Base-by-base conservation (phyloP, 495 filamentous ascomycete genomes). In the Penicillium samsonianum region DNA sequence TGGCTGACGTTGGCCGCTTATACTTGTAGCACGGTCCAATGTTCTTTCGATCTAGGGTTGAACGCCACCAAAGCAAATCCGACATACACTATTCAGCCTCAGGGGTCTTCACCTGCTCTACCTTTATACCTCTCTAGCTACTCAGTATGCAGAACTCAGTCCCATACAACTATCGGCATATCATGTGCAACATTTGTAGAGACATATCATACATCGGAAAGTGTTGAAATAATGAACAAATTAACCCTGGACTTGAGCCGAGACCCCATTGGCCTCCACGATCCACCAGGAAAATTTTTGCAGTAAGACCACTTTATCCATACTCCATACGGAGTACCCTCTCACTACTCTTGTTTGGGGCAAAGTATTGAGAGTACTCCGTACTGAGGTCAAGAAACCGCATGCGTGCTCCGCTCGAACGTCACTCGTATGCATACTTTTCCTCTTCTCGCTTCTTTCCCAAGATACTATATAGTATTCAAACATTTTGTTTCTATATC, bases 241-340 rank as follows among this genome's bases (percentile, higher is more conserved):
- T 38, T 22, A 12, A n/a, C 38, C 16, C 22, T 17, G 10, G 25
- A 23, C 5, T 14, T 9, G 17, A 28, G 23, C 14, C 19, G 40
- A 23, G 16, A 16, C 14, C 37, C 19, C 10, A 52, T 47, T 46
- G 53, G 42, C 16, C 9, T 11, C 16, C 16, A 28, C 10, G 42
- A 45, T 50, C 44, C 44, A 57, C 54, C 22, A 11, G 25, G 17
- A 43, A 50, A 50, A 58, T 46, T 45, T 45, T 50, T 40, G 37
- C 54, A 26, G 20, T 11, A 28, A 57, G 46, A 14, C 26, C 42
- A 17, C 14, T 38, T 40, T 14, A 25, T 28, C 25, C 25, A 14
- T 28, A 19, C 3, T 3, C 5, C n/a, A 17, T 41, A 20, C 10
- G 40, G 19, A 11, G 8, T n/a, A 25, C 12, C 11, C 35, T 38